A percentile compares a stretch with the other conserved stretches of the same genome.
phyloP scores from a whole-genome alignment of 1,139 yeast species.

The Kluyveromyces sp. region DNA sequence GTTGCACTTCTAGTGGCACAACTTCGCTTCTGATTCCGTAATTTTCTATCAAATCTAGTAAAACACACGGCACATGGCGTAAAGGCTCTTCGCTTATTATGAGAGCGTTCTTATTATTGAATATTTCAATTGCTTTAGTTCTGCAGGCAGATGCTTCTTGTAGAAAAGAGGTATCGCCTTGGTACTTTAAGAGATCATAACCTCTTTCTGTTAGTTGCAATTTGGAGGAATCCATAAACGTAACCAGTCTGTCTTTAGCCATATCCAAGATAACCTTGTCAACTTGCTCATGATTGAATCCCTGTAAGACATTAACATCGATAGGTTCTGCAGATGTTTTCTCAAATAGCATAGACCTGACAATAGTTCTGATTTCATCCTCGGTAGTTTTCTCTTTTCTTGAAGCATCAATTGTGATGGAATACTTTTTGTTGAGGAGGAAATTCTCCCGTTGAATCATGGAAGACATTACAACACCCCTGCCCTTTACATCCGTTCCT shows the following conservation, averaged over 20 bases:
- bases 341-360: constrained; percentile 25
- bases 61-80: constrained; percentile 20
- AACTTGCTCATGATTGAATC: constrained; percentile 20
- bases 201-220: constrained; percentile 22
- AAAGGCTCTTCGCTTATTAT: constrained; percentile 23
- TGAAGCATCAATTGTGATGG: constrained; percentile 1
- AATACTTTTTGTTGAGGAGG: constrained; percentile 21
- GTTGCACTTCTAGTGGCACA: constrained; percentile 19
- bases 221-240: constrained; percentile 21
- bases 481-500: background rate
- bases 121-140: constrained; percentile 15
- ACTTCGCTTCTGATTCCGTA: constrained; percentile 13
- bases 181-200: constrained; percentile 18
- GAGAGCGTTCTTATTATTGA: constrained; percentile 20
- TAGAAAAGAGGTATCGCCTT: constrained; percentile 18
- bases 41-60: constrained; percentile 21
- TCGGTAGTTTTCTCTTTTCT: constrained; percentile 10
- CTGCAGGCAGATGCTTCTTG: constrained; percentile 14
- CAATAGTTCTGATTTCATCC: constrained; percentile 21
- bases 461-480: constrained; percentile 26
- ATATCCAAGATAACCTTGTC: constrained; percentile 28
- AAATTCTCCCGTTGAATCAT: constrained; percentile 29
- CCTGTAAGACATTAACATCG: constrained; percentile 18
- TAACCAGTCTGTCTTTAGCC: constrained; percentile 28
- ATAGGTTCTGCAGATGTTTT: constrained; percentile 14